These are phyloP conservation scores for Entomortierella parvispora DNA, from an alignment of 192 early-diverging fungal genomes.

Conservation along the genomic window DNA sequence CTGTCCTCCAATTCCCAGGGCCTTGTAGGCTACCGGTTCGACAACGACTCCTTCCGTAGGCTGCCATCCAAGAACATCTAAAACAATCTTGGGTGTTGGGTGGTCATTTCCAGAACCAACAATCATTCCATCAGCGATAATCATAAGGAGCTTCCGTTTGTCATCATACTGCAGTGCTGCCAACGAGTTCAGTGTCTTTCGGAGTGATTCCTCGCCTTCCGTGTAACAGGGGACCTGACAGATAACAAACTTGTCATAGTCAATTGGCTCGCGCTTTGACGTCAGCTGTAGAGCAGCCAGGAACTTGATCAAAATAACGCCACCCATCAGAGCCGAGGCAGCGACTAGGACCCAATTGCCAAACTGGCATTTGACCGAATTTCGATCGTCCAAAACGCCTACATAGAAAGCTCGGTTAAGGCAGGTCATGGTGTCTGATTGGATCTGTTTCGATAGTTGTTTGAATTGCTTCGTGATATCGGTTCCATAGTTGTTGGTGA, in stretches of 20 bases:
- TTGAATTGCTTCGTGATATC: slow-evolving; percentile 62
- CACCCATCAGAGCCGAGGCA: slow-evolving; percentile 73
- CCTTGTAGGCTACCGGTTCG: slow-evolving; percentile 77
- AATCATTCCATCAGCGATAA: slow-evolving; percentile 86
- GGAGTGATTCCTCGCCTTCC: slow-evolving; percentile 80
- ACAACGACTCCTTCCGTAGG: slow-evolving; percentile 60
- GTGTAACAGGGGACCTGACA: slow-evolving; percentile 87
- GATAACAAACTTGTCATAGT: slow-evolving; percentile 83
- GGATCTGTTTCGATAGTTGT: slow-evolving; percentile 22
- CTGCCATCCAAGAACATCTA: slow-evolving; percentile 76
- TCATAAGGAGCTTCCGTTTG: slow-evolving; percentile 80
- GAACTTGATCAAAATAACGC: slow-evolving; percentile 77
- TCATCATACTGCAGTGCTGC: slow-evolving; percentile 80
- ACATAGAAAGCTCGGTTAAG: slow-evolving; percentile 73
- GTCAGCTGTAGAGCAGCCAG: slow-evolving; percentile 79
- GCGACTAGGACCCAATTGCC: slow-evolving; percentile 74
- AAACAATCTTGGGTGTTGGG: slow-evolving; percentile 83
- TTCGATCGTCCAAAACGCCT: slow-evolving; percentile 72
- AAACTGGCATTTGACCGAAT: slow-evolving; percentile 63
- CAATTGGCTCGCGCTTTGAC: slow-evolving; percentile 69
- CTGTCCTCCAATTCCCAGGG: slow-evolving; percentile 79
- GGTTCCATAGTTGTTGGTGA: slow-evolving; percentile 55
- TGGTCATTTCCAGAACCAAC: slow-evolving; percentile 83
- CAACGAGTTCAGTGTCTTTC: slow-evolving; percentile 79
- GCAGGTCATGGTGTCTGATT: slow-evolving; percentile 59